Base-by-base conservation (phyloP, 345 rosid genomes). In the Gossypium mustelinum region DNA sequence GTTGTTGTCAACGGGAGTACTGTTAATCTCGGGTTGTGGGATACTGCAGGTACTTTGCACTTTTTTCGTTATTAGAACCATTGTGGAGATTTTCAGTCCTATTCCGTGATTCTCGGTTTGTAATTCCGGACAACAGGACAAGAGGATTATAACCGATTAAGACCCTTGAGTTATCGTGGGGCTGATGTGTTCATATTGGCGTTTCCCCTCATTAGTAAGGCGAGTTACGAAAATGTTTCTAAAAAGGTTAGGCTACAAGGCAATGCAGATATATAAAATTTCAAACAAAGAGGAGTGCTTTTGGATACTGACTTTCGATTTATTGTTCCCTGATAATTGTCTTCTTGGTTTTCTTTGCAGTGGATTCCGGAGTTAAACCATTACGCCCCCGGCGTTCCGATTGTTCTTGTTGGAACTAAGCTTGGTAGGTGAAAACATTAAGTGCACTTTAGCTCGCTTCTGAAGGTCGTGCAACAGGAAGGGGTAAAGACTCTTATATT, bases 281-380 rank as follows among this genome's bases (percentile, higher is more conserved):
- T 69, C 18, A 58, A 27, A 27, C 55, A 51, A n/a, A 65, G 34
- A 7, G 17, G 59, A 41, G 25, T 29, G 12, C 22, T 58, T 34
- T 59, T 39, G 3, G 50, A 27, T 18, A 39, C 8, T 18, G 54
- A 4, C 9, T 47, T 66, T 2, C 22, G 11, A 58, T 68, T 34
- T 48, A 27, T 72, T 59, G 2, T 17, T 56, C 34, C n/a, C 78
- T 79, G 56, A 84, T n/a, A 18, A 41, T 60, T 68, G 9, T 29
- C 43, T 51, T 17, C 69, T 71, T 78, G 50, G 0, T 45, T 80
- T 76, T 47, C 18, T 78, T 83, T 52, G 25, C 89, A 91, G 99
- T 95, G 99, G 99, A 95, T 95, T 82, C 98, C 99, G 2, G 99
- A 95, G 86, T 79, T 93, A 86, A 89, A 86, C 84, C 98, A 95